Conservation (phyloP, 1,284 basidiomycete species). For the Phenoliferia sp. region DNA sequence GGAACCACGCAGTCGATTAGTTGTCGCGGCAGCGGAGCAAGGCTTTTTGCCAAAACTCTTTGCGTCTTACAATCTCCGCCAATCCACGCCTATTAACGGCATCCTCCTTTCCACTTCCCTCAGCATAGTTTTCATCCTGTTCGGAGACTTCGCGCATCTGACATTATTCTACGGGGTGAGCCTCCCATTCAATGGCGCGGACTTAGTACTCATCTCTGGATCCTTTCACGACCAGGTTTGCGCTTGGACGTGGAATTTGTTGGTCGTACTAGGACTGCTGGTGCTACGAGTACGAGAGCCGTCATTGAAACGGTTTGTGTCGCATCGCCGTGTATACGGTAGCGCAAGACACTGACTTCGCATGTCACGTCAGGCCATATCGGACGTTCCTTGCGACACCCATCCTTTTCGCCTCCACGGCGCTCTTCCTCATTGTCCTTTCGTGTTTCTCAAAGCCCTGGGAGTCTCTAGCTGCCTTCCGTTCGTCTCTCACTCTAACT, state of each 20-base stretch:
- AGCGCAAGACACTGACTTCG: neutral
- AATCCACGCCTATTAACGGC: constrained; percentile 80
- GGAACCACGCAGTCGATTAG: constrained; percentile 58
- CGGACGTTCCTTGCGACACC: constrained; percentile 88
- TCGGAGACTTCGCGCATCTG: constrained; percentile 72
- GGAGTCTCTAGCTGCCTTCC: constrained; percentile 77
- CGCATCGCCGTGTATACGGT: neutral
- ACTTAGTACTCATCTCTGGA: neutral
- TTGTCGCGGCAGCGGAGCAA: constrained; percentile 83
- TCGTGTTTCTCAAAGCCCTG: constrained; percentile 88
- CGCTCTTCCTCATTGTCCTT: constrained; percentile 89
- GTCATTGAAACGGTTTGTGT: constrained; percentile 63
- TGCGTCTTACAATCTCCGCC: constrained; percentile 62
- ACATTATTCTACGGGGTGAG: constrained; percentile 38
- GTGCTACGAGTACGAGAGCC: constrained; percentile 89
- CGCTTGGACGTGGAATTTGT: constrained; percentile 85
- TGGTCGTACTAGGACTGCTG: constrained; percentile 82
- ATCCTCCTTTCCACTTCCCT: constrained; percentile 66
- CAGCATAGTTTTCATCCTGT: constrained; percentile 67
- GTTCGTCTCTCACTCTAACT: constrained; percentile 57
- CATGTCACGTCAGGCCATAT: constrained; percentile 67
- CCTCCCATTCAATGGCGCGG: constrained; percentile 42
- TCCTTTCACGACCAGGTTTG: constrained; percentile 54
- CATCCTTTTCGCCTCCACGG: constrained; percentile 82
- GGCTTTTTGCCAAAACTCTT: constrained; percentile 80